Evolutionary conservation across 208 protist species (phyloP), one percentile per base, ranked within the genome.

Genomic region (Borovskyia barvae): DNA sequence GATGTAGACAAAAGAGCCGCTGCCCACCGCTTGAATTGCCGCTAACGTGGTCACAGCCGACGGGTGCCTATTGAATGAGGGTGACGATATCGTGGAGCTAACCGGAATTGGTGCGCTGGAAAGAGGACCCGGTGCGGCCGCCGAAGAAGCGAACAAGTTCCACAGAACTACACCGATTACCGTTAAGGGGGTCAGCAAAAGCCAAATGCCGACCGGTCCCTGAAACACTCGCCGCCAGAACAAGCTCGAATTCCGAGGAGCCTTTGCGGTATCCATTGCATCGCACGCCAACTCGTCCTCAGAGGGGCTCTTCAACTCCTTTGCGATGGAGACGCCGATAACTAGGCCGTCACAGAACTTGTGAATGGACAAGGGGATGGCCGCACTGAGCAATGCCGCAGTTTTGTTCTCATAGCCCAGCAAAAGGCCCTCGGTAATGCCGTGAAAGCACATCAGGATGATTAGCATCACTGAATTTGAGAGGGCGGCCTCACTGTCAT

Each of bases 361-460:
- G 55, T 93, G 86, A n/a, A 80, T 55, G 11, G 63, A 70, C 17
- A 93, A 62, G 15, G 86, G 80, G 28, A 84, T 24, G 2, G 74
- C 61, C 11, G 73, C 52, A 33, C 55, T 67, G 3, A 81, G 14
- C n/a, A 93, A 62, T 0, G 77, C 51, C 0, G 37, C 26, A 22
- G 40, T 40, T 12, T 56, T 66, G 22, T 43, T 20, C 51, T 88
- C 82, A 15, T 85, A 53, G 0, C 82, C 82, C 20, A 89, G 48
- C 35, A 90, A 36, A 40, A 85, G 47, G n/a, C 86, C 86, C 46
- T 93, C 82, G 32, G 65, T 80, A 25, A 72, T 41, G 24, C 75
- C 73, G 55, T 93, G 86, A 42, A 87, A 80, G 48, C 74, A 80
- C 82, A 93, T 93, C 22, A 87, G 64, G 3, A 88, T 5, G 28